Evolutionary conservation across 306 rosid genomes (phyloP), one percentile per base, ranked within the genome.

Genomic region (Cercis canadensis): DNA sequence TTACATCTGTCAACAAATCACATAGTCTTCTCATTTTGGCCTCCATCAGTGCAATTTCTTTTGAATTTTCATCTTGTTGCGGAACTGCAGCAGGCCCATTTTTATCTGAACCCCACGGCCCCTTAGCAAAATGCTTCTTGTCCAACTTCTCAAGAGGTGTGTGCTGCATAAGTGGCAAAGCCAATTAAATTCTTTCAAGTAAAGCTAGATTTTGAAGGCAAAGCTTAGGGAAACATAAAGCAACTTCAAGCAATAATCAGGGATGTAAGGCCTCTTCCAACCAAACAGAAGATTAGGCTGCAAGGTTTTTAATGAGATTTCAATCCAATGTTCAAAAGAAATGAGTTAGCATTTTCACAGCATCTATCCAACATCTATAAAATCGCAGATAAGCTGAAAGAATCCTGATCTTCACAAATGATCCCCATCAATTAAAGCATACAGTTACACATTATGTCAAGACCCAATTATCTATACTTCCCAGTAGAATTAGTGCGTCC

Each of bases 131-230:
- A 77, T 94, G 96, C 74, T 94, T 94, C 82, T 68, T 91, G 60
- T 94, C 95, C 88, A 94, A 77, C 84, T 81, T 87, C 63, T 90
- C 96, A 69, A 90, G 89, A 57, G 96, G 95, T 14, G 91, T 89
- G 57, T 89, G 78, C 98, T 94, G 92, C 73, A 71, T 19, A 55
- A 79, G 18, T 73, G 65, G 67, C 15, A 74, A 72, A 69, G 11
- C 32, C 51, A 69, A 65, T 10, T 11, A 70, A 62, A 72, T 55
- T 46, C 54, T 57, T 47, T 58, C 3, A 67, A 1, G 52, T 43
- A 31, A 52, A 17, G 71, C 1, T 13, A 69, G 33, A 19, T 51
- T n/a, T 40, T 40, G 33, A 52, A 65, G 33, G 29, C 29, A 24
- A 24, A n/a, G n/a, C n/a, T n/a, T n/a, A n/a, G n/a, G n/a, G n/a